Evolutionary conservation across 768 basidiomycete species (phyloP), one percentile per base, ranked within the genome.

Genomic region (Tylopilus balloui): DNA sequence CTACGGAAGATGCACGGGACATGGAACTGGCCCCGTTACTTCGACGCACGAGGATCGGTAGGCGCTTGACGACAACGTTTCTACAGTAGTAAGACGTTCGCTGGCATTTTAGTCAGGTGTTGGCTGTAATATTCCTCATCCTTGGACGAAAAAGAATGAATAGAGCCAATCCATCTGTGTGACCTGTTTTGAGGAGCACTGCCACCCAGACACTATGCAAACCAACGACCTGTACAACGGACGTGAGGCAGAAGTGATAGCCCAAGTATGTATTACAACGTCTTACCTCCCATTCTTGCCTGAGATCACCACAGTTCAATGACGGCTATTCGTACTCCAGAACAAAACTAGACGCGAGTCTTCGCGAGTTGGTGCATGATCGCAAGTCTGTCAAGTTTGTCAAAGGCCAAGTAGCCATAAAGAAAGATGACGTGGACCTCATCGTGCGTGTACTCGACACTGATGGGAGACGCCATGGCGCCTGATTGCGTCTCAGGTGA

Each of bases 371-470:
- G 24, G 61, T 75, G 3, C 45, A 42, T 1, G 69, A 76, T 6
- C 72, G 73, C 17, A 76, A 83, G 32, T 69, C 77, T 12, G 76
- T 78, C 45, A 90, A 86, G 58, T 69, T 81, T 0, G 15, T 48
- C 47, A 69, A 69, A 28, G 28, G 49, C 29, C 54, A 48, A 35
- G 49, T 45, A n/a, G 35, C 38, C 17, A 51, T 55, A 42, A 68
- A 59, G 42, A 64, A 61, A 13, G 66, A 69, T 14, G 66, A 67
- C 31, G 42, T 66, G 13, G 56, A 68, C 11, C 9, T 60, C 1
- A 44, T 67, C 48, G 66, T 67, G 39, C 48, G 66, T 58, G 49
- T 4, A 14, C 28, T 47, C 36, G 32, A 21, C 9, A 12, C 27
- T 34, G 32, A 42, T 11, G 27, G 32, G 24, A 20, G 10, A 17